Percentiles rank a stretch among this genome's conserved stretches.
Evolutionary conservation across 148 eudicot species (phyloP).

Genomic region (Fagopyrum tataricum): DNA sequence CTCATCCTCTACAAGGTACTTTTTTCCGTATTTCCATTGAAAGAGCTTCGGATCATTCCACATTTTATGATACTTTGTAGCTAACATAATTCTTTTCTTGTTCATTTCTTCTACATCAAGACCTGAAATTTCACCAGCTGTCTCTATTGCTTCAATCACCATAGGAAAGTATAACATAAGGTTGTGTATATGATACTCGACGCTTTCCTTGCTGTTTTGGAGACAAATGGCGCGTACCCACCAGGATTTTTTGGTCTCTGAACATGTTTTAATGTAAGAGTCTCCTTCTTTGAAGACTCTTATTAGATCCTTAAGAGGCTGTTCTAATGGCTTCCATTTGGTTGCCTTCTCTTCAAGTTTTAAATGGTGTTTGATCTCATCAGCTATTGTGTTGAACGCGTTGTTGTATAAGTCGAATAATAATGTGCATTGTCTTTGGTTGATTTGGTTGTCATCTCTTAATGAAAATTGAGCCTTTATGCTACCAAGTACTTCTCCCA

Average conservation of each 20-base stretch:
- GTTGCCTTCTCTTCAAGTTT: conserved; percentile 46
- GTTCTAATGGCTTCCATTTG: conserved; percentile 63
- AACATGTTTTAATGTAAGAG: conserved; percentile 36
- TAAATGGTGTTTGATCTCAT: conserved; percentile 47
- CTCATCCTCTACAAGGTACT: conserved; percentile 51
- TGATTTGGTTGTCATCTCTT: conserved; percentile 36
- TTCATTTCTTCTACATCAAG: conserved; percentile 57
- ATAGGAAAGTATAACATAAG: conserved; percentile 40
- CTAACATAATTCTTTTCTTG: conserved; percentile 39
- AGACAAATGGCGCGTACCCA: conserved; percentile 45
- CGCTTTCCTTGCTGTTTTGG: conserved; percentile 38
- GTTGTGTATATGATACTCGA: conserved; percentile 54
- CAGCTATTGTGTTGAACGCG: conserved; percentile 47
- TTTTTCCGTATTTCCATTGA: conserved; percentile 50
- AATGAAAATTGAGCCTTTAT: conserved; percentile 52
- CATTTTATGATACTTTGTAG: conserved; percentile 40
- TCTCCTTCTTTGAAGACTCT: conserved; percentile 60
- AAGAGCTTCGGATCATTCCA: conserved; percentile 61
- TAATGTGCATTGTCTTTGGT: conserved; percentile 49
- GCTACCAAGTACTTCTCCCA: conserved; percentile 63
- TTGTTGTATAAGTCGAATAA: conserved; percentile 32
- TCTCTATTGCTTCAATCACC: conserved; percentile 55
- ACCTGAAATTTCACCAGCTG: conserved; percentile 50
- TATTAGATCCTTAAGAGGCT: conserved; percentile 50
- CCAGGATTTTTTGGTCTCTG: conserved; percentile 41